A percentile compares a stretch with the other conserved stretches of the same genome.
These are phyloP conservation scores for Trypethelium eluteriae DNA, from an alignment of 495 filamentous ascomycete species.

Conservation along the genomic window DNA sequence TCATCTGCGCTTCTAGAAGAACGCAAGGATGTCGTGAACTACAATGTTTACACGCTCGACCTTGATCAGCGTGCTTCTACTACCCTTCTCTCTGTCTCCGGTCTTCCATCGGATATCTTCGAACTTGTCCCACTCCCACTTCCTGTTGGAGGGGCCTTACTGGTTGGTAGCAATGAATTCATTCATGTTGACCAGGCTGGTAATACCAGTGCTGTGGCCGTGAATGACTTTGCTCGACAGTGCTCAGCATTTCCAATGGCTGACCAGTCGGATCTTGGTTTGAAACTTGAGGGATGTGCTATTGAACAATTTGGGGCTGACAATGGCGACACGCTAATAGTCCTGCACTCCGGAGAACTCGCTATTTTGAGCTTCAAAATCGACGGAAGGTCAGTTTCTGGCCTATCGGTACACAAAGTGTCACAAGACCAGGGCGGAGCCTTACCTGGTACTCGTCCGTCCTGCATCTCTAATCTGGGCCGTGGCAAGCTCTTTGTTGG, in stretches of 20 bases:
- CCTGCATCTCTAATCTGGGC: constrained; percentile 59
- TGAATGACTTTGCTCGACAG: constrained; percentile 78
- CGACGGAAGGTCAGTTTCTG: constrained; percentile 88
- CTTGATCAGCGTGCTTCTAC: constrained; percentile 90
- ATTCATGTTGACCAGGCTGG: constrained; percentile 95
- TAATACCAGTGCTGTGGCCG: constrained; percentile 86
- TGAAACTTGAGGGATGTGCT: constrained; percentile 74
- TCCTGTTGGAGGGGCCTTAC: constrained; percentile 78
- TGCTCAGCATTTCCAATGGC: constrained; percentile 70
- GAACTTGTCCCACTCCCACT: constrained; percentile 74
- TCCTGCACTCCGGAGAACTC: constrained; percentile 68
- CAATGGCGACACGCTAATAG: constrained; percentile 74
- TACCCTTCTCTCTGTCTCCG: constrained; percentile 74
- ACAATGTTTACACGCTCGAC: constrained; percentile 91
- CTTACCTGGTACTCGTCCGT: constrained; percentile 55
- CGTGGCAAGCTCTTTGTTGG: constrained; percentile 75
- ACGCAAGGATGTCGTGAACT: constrained; percentile 75
- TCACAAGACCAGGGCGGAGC: constrained; percentile 50
- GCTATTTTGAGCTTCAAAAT: constrained; percentile 73
- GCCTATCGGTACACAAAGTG: constrained; percentile 61
- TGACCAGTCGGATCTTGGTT: constrained; percentile 73
- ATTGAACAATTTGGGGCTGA: constrained; percentile 67
- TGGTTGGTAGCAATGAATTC: constrained; percentile 81
- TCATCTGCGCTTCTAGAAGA: constrained; percentile 65
- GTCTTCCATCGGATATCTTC: constrained; percentile 83